Base-by-base conservation (phyloP, 345 rosid genomes). In the Eucalyptus polybractea region DNA sequence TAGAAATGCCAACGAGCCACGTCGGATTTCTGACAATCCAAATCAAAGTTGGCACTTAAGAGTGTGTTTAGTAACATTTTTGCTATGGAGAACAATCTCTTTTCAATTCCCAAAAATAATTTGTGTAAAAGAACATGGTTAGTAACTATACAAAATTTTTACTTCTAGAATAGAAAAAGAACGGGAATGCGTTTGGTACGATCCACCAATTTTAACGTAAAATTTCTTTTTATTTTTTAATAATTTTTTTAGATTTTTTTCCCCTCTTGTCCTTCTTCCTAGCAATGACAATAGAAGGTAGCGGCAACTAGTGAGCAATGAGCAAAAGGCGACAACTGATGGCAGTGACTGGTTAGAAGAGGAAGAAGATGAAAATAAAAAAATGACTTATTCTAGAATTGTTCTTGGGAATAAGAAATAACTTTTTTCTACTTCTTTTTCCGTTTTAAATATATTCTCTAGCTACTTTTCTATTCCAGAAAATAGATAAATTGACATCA, bases 121-220 rank as follows among this genome's bases (percentile, higher is more conserved):
- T 0, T 53, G 0, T 7, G 56, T 53, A 53, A 53, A 53, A 53
- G 9, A 53, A 53, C 24, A 2, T 19, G 0, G 19, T 53, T 0
- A 53, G 0, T 53, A 53, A 19, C 2, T 53, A 53, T 2, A 53
- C 4, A 17, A 1, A 17, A 7, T 53, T 16, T 51, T 0, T 51
- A 51, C 1, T 51, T 0, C 21, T 51, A 16, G 54, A 51, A 51
- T 51, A 16, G 1, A 53, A 17, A 51, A 51, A 17, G 22, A 53
- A 53, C 4, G 1, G 2, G 2, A 17, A 53, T 53, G 56, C 0
- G 2, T 53, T 53, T 53, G 0, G 56, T 53, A 53, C 1, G 9
- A 53, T 53, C 1, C 9, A 53, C 0, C 17, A 53, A 1, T 19
- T 53, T 53, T 53, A 7, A 53, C 4, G 1, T 3, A 53, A 0